phyloP scores from a whole-genome alignment of 495 filamentous ascomycete genomes.

The Penicillium turbatum region DNA sequence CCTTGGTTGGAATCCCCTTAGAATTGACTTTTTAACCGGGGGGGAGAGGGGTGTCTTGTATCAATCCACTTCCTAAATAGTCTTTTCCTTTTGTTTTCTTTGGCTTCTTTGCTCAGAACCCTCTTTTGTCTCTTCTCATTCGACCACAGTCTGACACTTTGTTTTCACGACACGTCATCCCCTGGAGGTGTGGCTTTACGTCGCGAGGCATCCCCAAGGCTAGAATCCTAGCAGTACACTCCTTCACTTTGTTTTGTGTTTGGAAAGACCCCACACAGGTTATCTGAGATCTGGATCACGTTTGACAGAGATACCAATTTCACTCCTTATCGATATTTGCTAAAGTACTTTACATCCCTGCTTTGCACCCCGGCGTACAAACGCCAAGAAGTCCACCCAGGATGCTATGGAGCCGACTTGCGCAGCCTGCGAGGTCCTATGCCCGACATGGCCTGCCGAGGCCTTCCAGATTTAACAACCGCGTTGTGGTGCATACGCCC shows the following conservation, averaged over 20 bases:
- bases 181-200: constrained; percentile 19
- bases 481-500: constrained; percentile 6
- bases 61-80: too few species aligned
- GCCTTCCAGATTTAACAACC: constrained; percentile 7
- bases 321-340: not conserved
- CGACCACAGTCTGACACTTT: constrained; percentile 1
- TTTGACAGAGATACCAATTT: not conserved
- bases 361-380: not conserved
- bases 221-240: constrained; percentile 5
- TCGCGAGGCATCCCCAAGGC: not conserved
- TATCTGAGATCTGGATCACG: not conserved
- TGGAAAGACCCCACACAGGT: not conserved
- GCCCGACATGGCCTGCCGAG: constrained; percentile 20
- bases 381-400: constrained; percentile 9
- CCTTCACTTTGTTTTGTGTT: constrained; percentile 5
- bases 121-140: not conserved
- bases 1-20: not conserved
- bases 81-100: not conserved
- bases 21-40: too few species aligned
- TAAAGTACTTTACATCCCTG: constrained; percentile 1
- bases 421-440: constrained; percentile 20
- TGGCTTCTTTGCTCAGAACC: not conserved
- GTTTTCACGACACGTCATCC: constrained; percentile 7
- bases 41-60: too few species aligned
- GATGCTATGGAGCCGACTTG: constrained; percentile 23